phyloP scores from a whole-genome alignment of 2,329 filamentous ascomycete species.

The Plectosphaerella plurivora region DNA sequence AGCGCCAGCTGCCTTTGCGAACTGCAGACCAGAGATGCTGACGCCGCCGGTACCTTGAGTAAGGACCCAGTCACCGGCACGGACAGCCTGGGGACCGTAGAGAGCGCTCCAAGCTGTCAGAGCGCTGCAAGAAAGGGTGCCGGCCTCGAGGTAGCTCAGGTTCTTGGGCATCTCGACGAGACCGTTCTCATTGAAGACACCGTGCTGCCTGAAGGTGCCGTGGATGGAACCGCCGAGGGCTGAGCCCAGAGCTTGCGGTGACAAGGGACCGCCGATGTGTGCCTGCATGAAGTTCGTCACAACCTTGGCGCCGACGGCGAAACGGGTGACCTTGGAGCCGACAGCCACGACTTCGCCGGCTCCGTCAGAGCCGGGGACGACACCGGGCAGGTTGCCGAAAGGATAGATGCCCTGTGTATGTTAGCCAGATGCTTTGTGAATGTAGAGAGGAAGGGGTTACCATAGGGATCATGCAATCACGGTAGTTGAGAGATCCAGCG shows the following conservation, averaged over 20 bases:
- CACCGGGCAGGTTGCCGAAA: constrained; percentile 33
- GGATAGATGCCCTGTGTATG: constrained; percentile 36
- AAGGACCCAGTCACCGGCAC: constrained; percentile 54
- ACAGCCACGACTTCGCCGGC: constrained; percentile 49
- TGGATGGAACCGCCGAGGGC: constrained; percentile 66
- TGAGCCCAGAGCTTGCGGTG: constrained; percentile 29
- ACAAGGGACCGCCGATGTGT: constrained; percentile 41
- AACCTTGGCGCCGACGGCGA: constrained; percentile 49
- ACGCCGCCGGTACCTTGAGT: constrained; percentile 71
- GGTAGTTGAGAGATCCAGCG: constrained; percentile 50
- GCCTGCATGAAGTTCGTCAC: constrained; percentile 58
- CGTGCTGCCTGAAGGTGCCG: constrained; percentile 65
- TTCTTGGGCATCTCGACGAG: constrained; percentile 59
- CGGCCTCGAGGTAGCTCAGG: constrained; percentile 47
- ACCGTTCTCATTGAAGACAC: constrained; percentile 62
- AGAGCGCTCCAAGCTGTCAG: constrained; percentile 64
- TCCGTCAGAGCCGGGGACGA: constrained; percentile 49
- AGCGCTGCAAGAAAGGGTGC: constrained; percentile 56
- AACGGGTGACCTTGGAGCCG: constrained; percentile 41
- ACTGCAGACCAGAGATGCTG: constrained; percentile 60
- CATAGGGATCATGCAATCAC: constrained; percentile 45
- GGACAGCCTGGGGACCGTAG: constrained; percentile 47
- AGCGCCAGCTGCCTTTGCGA: constrained; percentile 44
- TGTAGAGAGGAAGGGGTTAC: constrained; percentile 8
- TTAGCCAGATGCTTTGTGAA: constrained; percentile 1